These are phyloP conservation scores for Leucosporidium scottii DNA, from an alignment of 768 basidiomycete genomes.

Conservation along the genomic window DNA sequence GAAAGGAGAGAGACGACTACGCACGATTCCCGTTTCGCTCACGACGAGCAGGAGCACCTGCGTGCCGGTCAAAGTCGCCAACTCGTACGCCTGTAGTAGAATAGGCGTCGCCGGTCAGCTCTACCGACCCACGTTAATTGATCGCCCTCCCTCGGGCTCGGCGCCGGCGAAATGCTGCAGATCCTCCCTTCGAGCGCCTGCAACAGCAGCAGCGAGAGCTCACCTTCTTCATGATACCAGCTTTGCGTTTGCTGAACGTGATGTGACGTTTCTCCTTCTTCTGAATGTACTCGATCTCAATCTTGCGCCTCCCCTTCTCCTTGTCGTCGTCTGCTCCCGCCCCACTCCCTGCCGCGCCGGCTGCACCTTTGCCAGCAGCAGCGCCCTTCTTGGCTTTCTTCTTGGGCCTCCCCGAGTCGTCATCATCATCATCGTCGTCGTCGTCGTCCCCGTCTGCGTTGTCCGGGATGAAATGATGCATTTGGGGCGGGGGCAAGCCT, in stretches of 20 bases:
- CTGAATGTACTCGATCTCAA: conserved; percentile 99
- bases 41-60: conserved; percentile 96
- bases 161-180: background rate
- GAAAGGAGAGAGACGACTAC: background rate
- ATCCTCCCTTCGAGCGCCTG: background rate
- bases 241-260: conserved; percentile 99
- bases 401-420: conserved; percentile 50
- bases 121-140: background rate
- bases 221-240: conserved; percentile 99
- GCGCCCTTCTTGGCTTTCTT: conserved; percentile 17
- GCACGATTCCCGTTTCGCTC: conserved; percentile 71
- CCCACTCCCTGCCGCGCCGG: conserved; percentile 44
- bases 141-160: background rate
- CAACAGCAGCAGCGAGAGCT: conserved; percentile 36
- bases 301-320: conserved; percentile 65
- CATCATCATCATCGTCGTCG: conserved; percentile 58
- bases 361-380: conserved; percentile 40
- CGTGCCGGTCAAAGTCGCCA: conserved; percentile 96
- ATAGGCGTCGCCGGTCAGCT: background rate
- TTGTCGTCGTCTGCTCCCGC: background rate
- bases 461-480: too few relatives aligned
- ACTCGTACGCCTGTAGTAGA: conserved; percentile 74
- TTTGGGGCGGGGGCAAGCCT: too few relatives aligned
- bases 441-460: background rate
- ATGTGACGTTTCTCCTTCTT: conserved; percentile 98